Conservation (phyloP, 2,329 filamentous ascomycete genomes). For the Polychaeton citri region DNA sequence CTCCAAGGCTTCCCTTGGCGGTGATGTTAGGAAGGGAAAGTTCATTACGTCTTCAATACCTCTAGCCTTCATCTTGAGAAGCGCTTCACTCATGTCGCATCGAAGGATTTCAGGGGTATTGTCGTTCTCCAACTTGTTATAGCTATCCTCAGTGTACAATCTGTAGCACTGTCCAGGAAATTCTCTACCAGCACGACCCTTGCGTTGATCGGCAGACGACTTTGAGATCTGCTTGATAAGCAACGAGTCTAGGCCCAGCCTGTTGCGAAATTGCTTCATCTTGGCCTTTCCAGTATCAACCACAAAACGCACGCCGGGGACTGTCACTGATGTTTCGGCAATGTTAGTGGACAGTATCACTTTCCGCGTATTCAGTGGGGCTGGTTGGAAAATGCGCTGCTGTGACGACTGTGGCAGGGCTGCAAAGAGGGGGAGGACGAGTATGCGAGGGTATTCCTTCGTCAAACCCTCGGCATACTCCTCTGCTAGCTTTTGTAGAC, state of each 20-base stretch:
- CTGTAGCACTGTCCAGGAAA: slow-evolving; percentile 80
- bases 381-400: slow-evolving; percentile 69
- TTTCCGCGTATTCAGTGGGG: slow-evolving; percentile 65
- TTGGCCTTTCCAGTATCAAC: slow-evolving; percentile 91
- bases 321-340: slow-evolving; percentile 95
- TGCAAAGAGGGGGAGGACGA: slow-evolving; percentile 73
- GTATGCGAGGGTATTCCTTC: slow-evolving; percentile 29
- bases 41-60: slow-evolving; percentile 67
- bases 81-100: slow-evolving; percentile 72
- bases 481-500: slow-evolving; percentile 64
- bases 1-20: slow-evolving; percentile 63
- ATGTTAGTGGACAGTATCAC: slow-evolving; percentile 92
- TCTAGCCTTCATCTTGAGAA: slow-evolving; percentile 86
- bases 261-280: slow-evolving; percentile 76
- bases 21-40: slow-evolving; percentile 77
- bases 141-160: slow-evolving; percentile 72
- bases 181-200: slow-evolving; percentile 87
- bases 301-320: slow-evolving; percentile 82
- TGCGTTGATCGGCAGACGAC: slow-evolving; percentile 81
- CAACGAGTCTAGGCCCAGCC: slow-evolving; percentile 78
- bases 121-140: slow-evolving; percentile 53
- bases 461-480: slow-evolving; percentile 63
- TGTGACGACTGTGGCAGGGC: slow-evolving; percentile 79
- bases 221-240: slow-evolving; percentile 83
- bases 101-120: slow-evolving; percentile 82